Percentiles rank a stretch among this genome's conserved stretches.
These are phyloP conservation scores for Penicillium carneum DNA, from an alignment of 2,329 filamentous ascomycete species.

Conservation along the genomic window DNA sequence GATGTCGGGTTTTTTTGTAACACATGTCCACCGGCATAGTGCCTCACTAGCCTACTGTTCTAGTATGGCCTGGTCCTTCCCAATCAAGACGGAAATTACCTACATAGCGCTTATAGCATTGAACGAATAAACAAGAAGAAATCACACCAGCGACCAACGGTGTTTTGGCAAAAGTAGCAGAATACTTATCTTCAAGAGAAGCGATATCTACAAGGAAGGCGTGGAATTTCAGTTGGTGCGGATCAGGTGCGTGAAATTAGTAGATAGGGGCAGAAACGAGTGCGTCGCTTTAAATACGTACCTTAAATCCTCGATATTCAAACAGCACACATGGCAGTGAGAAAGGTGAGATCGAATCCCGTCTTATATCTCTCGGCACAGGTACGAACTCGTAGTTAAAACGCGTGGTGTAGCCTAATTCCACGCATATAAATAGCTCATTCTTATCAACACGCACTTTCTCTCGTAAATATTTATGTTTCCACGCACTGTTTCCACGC, in stretches of 20 bases:
- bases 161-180: background rate
- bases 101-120: too few relatives aligned
- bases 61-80: background rate
- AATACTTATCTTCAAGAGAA: background rate
- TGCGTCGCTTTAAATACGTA: background rate
- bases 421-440: background rate
- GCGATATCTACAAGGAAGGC: background rate
- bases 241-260: background rate
- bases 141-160: background rate
- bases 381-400: too few relatives aligned
- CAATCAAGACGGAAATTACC: too few relatives aligned
- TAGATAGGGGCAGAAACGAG: accelerated
- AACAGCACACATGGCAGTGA: background rate
- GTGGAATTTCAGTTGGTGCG: background rate
- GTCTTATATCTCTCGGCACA: too few relatives aligned
- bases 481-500: conserved; percentile 1
- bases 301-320: background rate
- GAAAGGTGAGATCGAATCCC: background rate
- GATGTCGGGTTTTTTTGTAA: background rate
- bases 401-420: background rate
- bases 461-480: background rate
- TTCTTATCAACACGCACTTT: background rate
- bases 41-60: background rate
- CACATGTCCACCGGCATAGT: background rate
- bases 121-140: background rate